Evolutionary conservation across 805 yeast genomes (phyloP), one percentile per base, ranked within the genome.

Genomic region (Saccharomyces jurei): DNA sequence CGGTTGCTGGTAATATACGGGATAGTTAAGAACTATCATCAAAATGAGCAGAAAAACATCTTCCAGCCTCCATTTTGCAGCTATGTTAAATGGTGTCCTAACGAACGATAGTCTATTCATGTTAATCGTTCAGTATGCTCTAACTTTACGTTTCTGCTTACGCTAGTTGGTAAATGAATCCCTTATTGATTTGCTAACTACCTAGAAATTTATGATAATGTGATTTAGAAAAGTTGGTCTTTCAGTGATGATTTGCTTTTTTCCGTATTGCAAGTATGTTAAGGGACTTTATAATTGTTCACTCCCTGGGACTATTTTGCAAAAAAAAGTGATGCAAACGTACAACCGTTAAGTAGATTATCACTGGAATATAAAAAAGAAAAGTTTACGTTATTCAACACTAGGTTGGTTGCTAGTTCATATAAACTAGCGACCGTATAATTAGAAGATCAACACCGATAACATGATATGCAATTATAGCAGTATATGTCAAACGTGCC

Each of bases 1-100:
- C 1, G 97, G 97, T 36, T 73, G 64, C 41, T 65, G 64, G 29
- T 63, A 57, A 48, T 70, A 68, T 9, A 71, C 68, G 6, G 73
- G 69, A n/a, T 61, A 52, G 52, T 70, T 72, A 6, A 72, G 28
- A 3, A 71, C 26, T 52, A 69, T 65, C 4, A 72, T 61, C 1
- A 69, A 46, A 1, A 70, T 68, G 21, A 73, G 56, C 2, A 72
- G 55, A 3, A 72, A 30, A 9, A 68, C 63, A 57, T 75, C 78
- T 5, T 75, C 68, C 13, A 72, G 48, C 52, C 74, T 69, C 78
- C 78, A 75, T 56, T 74, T 74, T 48, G 64, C 46, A 2, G 25
- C 31, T 27, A 21, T 17, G 25, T 62, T 62, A 17, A 65, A 27
- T 1, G 54, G 2, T 0, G 63, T 36, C 10, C 54, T 21, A 63